A percentile compares a stretch with the other conserved stretches of the same genome.
phyloP scores from a whole-genome alignment of 31 red algal genomes.

The Porphyra umbilicalis region DNA sequence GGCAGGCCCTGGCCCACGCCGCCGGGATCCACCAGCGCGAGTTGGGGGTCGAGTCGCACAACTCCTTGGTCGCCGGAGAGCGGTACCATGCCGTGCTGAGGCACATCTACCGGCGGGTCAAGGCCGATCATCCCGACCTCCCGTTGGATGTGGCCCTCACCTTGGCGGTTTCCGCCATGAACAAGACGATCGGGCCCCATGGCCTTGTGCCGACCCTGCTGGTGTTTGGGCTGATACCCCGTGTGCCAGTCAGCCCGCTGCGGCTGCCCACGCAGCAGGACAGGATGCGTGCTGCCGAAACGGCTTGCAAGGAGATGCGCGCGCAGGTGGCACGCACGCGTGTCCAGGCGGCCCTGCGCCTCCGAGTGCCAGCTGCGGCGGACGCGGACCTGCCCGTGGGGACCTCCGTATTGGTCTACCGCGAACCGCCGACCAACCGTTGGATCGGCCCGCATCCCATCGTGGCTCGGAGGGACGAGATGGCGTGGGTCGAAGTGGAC shows the following conservation, averaged over 20 bases:
- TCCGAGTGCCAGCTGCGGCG: too few relatives aligned
- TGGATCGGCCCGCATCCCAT: too few relatives aligned
- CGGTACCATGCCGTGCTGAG: constrained; percentile 11
- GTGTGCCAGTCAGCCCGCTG: constrained; percentile 5
- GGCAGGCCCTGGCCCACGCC: background rate
- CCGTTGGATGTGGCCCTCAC: background rate
- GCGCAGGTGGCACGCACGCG: too few relatives aligned
- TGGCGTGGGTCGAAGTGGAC: too few relatives aligned
- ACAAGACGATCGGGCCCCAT: constrained; percentile 23
- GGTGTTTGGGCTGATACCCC: constrained; percentile 23
- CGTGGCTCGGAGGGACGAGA: too few relatives aligned
- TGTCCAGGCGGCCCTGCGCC: too few relatives aligned
- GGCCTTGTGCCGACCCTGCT: constrained; percentile 40
- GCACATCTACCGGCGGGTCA: too few relatives aligned
- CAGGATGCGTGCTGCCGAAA: too few relatives aligned
- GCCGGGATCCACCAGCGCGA: background rate
- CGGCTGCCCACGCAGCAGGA: background rate
- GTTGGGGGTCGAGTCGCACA: constrained; percentile 17
- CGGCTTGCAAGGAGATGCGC: too few relatives aligned
- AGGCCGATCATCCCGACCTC: constrained; percentile 6
- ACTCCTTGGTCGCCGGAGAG: constrained; percentile 5
- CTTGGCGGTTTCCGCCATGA: constrained; percentile 26
- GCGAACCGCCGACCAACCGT: too few relatives aligned
- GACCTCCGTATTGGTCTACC: too few relatives aligned
- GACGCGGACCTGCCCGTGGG: too few relatives aligned